Conservation (phyloP, 768 basidiomycete genomes). For the Naganishia onofrii region DNA sequence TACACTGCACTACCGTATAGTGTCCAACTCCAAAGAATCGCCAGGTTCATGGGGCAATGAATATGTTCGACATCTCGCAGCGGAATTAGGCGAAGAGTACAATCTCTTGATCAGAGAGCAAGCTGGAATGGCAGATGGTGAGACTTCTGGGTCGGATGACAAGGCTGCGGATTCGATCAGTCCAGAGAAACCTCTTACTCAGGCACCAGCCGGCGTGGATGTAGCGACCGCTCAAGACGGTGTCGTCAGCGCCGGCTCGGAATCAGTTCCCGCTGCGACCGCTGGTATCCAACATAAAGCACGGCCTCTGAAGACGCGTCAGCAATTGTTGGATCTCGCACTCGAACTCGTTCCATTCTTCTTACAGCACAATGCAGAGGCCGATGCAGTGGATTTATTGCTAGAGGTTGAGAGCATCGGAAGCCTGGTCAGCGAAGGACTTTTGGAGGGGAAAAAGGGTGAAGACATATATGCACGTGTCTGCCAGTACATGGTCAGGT, state of each 20-base stretch:
- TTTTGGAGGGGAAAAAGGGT: conserved; percentile 63
- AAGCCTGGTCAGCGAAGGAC: conserved; percentile 60
- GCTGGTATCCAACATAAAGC: conserved; percentile 6
- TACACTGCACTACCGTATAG: conserved; percentile 85
- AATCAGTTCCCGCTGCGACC: conserved; percentile 10
- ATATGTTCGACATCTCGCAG: conserved; percentile 93
- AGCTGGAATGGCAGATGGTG: conserved; percentile 21
- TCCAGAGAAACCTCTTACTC: conserved; percentile 14
- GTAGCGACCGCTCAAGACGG: conserved; percentile 16
- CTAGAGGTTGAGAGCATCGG: conserved; percentile 89
- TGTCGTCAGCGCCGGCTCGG: conserved; percentile 9
- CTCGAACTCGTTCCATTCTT: conserved; percentile 85
- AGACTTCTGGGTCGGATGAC: not conserved
- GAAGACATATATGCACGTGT: conserved; percentile 83
- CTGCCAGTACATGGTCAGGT: conserved; percentile 94
- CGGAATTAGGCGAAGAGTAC: conserved; percentile 94
- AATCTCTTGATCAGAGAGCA: conserved; percentile 43
- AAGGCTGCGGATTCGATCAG: not conserved
- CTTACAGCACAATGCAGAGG: conserved; percentile 90
- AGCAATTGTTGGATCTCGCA: conserved; percentile 73
- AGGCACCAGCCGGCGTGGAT: not conserved
- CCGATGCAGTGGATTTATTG: conserved; percentile 92
- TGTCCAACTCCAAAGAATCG: conserved; percentile 65
- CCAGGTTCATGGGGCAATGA: conserved; percentile 99
- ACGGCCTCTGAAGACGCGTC: conserved; percentile 47